These are phyloP conservation scores for Backusella tuberculispora DNA, from an alignment of 192 early-diverging fungal genomes.

Conservation along the genomic window DNA sequence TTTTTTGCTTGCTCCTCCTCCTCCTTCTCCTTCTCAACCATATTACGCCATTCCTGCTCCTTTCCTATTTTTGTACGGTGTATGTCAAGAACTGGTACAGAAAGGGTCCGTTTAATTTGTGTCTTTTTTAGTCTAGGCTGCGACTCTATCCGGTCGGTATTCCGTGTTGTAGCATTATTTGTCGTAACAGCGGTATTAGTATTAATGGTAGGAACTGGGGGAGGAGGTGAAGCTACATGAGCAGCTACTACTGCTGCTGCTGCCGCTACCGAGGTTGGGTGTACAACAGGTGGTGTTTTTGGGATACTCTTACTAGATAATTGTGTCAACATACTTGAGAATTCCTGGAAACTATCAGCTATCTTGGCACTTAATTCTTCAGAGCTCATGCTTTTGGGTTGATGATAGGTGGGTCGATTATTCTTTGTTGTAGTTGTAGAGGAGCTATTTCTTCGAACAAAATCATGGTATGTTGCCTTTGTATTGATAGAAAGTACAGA, in stretches of 20 bases:
- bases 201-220: neutral
- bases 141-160: neutral
- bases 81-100: neutral
- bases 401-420: neutral
- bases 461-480: constrained; percentile 2
- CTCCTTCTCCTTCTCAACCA: neutral
- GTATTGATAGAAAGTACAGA: constrained; percentile 22
- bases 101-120: neutral
- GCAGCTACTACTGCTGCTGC: constrained; percentile 10
- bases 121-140: constrained; percentile 1
- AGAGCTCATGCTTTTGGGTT: constrained; percentile 17
- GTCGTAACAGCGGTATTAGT: neutral
- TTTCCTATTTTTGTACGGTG: neutral
- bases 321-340: constrained; percentile 29
- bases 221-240: neutral
- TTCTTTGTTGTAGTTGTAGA: neutral
- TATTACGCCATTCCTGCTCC: constrained; percentile 6
- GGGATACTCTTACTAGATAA: constrained; percentile 3
- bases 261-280: neutral
- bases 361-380: constrained; percentile 39
- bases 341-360: constrained; percentile 40
- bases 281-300: neutral
- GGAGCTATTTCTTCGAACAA: constrained; percentile 13
- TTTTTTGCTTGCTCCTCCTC: neutral
- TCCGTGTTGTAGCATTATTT: neutral